These are phyloP conservation scores for Kuraishia floccosa DNA, from an alignment of 805 yeast species.

Conservation along the genomic window DNA sequence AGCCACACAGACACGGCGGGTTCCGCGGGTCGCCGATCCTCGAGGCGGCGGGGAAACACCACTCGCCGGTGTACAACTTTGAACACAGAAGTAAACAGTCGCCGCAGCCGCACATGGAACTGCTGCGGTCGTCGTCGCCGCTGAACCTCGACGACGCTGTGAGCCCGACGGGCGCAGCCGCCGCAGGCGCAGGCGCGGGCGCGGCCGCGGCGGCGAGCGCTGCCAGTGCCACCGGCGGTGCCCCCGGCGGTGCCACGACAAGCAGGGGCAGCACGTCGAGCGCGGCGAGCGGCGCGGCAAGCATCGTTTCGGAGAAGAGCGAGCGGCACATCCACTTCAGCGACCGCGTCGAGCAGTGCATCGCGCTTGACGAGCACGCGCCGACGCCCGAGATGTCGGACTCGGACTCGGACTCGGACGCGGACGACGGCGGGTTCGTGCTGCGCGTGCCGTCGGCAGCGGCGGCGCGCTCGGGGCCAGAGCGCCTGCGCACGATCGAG, in stretches of 20 bases:
- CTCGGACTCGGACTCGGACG: constrained; percentile 8
- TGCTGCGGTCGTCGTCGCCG: constrained; percentile 2
- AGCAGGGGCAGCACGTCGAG: background rate
- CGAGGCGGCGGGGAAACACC: constrained; percentile 7
- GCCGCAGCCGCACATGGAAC: background rate
- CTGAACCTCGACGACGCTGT: constrained; percentile 1
- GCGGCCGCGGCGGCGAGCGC: background rate
- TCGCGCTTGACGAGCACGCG: constrained; percentile 40
- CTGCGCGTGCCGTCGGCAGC: background rate
- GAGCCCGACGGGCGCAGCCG: background rate
- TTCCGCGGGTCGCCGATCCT: constrained; percentile 20
- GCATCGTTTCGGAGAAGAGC: constrained; percentile 15
- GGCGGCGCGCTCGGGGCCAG: background rate
- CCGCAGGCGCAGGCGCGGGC: background rate
- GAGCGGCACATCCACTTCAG: constrained; percentile 83
- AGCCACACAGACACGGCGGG: constrained; percentile 12
- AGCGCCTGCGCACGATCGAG: constrained; percentile 30
- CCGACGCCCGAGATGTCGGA: background rate
- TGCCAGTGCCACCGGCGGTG: background rate
- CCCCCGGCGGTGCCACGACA: background rate
- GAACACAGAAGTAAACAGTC: too few relatives aligned
- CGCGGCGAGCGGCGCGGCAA: constrained; percentile 1
- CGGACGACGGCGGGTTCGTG: constrained; percentile 8
- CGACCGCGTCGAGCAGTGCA: constrained; percentile 91
- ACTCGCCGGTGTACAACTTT: background rate